Base-by-base conservation (phyloP, 2,329 filamentous ascomycete genomes). In the Colletotrichum simmondsii region DNA sequence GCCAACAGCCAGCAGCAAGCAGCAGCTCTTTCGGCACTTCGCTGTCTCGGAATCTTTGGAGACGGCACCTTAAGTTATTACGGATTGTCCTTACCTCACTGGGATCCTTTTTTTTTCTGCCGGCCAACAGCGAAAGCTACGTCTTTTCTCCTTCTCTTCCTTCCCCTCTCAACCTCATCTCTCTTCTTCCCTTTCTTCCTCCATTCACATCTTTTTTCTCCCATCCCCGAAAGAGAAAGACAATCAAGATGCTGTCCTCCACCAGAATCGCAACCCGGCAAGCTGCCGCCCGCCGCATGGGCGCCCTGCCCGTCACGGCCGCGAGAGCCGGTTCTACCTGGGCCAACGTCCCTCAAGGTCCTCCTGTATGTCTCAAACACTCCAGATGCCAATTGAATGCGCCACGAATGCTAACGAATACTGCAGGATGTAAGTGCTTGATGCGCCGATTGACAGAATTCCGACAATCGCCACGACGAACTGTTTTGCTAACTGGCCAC, bases 301-400 rank as follows among this genome's bases (percentile, higher is more conserved):
- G 53, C 35, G 74, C 74, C 11, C 62, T 74, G 28, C 72, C 72
- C 68, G 26, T 75, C 42, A 56, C 60, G n/a, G 72, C 72, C 72
- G 69, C 66, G 26, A 69, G 74, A 76, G 81, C 92, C 79, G 92
- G 91, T 78, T 98, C 95, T 74, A 94, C 93, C 77, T 98, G 96
- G 95, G 91, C 94, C 81, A 93, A 94, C 80, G 95, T 98, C 68
- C 93, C 94, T 77, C 94, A 98, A 86, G 96, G 96, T 76, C 96
- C 96, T 90, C 95, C 96, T 82, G 95, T 97, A 91, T 85, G 93
- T 90, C 75, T 65, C 72, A 65, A 42, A 60, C 67, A 22, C 52
- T 69, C 14, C 28, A 37, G 49, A 65, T 57, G 28, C 69, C 64
- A 69, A 71, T 70, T 72, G 65, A 54, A 52, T 68, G 82, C 80